A percentile compares a stretch with the other conserved stretches of the same genome.
These are phyloP conservation scores for Lachnellula suecica DNA, from an alignment of 2,329 filamentous ascomycete species.

Conservation along the genomic window DNA sequence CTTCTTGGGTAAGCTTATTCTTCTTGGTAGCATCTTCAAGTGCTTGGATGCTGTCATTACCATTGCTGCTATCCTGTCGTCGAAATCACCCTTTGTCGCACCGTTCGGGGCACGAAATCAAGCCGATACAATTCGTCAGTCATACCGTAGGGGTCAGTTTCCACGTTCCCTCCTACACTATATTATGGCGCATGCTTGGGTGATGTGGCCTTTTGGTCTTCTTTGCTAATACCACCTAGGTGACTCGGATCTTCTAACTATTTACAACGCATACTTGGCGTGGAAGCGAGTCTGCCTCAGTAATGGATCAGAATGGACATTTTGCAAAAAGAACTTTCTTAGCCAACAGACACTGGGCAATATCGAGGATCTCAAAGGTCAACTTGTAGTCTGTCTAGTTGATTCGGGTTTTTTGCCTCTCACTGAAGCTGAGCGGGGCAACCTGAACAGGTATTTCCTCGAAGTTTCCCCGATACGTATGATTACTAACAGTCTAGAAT, in stretches of 20 bases:
- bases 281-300: slow-evolving; percentile 83
- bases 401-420: slow-evolving; percentile 83
- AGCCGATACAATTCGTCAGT: slow-evolving; percentile 74
- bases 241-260: slow-evolving; percentile 88
- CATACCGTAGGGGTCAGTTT: slow-evolving; percentile 66
- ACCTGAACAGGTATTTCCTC: slow-evolving; percentile 58
- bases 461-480: neutral
- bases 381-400: slow-evolving; percentile 79
- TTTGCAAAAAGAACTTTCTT: slow-evolving; percentile 93
- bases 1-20: slow-evolving; percentile 88
- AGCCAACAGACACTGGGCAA: slow-evolving; percentile 84
- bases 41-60: slow-evolving; percentile 91
- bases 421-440: slow-evolving; percentile 68
- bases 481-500: slow-evolving; percentile 33
- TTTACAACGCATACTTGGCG: slow-evolving; percentile 88
- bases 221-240: slow-evolving; percentile 64
- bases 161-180: too few species aligned
- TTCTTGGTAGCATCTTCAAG: slow-evolving; percentile 82
- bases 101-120: slow-evolving; percentile 82
- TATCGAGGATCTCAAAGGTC: slow-evolving; percentile 94
- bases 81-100: slow-evolving; percentile 89
- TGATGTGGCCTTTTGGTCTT: neutral
- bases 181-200: too few species aligned
- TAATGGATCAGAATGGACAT: slow-evolving; percentile 74
- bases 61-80: slow-evolving; percentile 88